Evolutionary conservation across 2,329 filamentous ascomycete genomes (phyloP), one percentile per base, ranked within the genome.

Genomic region (Xylaria sp.): DNA sequence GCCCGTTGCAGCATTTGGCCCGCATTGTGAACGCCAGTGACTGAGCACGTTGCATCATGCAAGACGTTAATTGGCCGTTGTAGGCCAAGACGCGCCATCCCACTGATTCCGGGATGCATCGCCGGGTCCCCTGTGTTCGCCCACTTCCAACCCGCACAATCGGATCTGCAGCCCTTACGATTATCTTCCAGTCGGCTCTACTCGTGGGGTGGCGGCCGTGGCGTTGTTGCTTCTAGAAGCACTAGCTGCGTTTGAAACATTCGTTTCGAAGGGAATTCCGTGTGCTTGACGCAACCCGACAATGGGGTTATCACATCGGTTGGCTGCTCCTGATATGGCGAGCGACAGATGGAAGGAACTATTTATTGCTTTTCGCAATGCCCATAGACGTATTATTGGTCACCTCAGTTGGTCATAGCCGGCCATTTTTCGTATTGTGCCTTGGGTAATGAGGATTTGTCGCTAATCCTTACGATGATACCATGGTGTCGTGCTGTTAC

Each of bases 11-110:
- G 55, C 15, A 45, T 58, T 45, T 18, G 15, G 23, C 28, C 41
- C 41, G 23, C 50, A 30, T 57, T 15, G 15, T 25, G 53, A 28
- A 23, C 4, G 36, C 18, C 46, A 12, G 20, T 18, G 43, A 58
- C 43, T 57, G 57, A 56, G 63, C 66, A 68, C 66, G 66, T 68
- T 68, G 48, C 50, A 39, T 25, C 25, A 48, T 46, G 25, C 53
- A 58, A 23, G 28, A 13, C 41, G 53, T 32, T 60, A 28, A 68
- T 68, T 68, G 66, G 66, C 20, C 13, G 32, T 23, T 45, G 15
- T 46, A 6, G 25, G 62, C 45, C 62, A 52, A 58, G 56, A 34
- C 53, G 20, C 28, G 53, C 62, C 25, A 55, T 34, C 50, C 50
- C 30, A 56, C n/a, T 12, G 25, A 30, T 48, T 20, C 52, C 25